These are phyloP conservation scores for Goffeauzyma gilvescens DNA, from an alignment of 768 basidiomycete genomes.

Conservation along the genomic window DNA sequence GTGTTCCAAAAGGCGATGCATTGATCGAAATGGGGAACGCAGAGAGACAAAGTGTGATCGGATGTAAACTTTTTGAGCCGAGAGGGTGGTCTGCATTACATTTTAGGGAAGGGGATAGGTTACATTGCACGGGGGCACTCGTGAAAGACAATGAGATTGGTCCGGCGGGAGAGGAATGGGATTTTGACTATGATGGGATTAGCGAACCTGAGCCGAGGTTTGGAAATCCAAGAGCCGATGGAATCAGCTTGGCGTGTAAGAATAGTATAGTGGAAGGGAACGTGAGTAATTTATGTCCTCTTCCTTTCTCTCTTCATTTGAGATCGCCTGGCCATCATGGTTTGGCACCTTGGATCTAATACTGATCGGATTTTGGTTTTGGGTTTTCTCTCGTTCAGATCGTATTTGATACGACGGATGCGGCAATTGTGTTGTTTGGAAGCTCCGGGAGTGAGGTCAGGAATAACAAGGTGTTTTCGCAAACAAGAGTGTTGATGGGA, in stretches of 20 bases:
- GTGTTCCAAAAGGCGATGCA: conserved; percentile 26
- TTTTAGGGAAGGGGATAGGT: conserved; percentile 31
- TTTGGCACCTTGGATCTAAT: not conserved
- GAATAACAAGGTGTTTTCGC: conserved; percentile 26
- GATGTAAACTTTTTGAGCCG: conserved; percentile 32
- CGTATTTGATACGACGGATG: conserved; percentile 32
- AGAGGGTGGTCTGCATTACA: conserved; percentile 33
- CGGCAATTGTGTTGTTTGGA: conserved; percentile 31
- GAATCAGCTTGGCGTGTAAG: conserved; percentile 33
- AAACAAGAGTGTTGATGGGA: conserved; percentile 28
- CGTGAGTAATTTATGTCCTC: too few species aligned
- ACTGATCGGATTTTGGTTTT: not conserved
- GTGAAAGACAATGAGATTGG: conserved; percentile 31
- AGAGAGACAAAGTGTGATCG: conserved; percentile 23
- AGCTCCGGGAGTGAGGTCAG: conserved; percentile 26
- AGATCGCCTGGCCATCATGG: not conserved
- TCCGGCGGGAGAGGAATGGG: conserved; percentile 33
- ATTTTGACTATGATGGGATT: conserved; percentile 30
- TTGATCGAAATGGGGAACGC: conserved; percentile 31
- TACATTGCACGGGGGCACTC: conserved; percentile 24
- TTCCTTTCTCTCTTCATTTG: not conserved
- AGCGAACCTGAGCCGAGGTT: conserved; percentile 17
- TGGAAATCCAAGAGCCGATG: conserved; percentile 31
- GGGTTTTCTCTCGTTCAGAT: conserved; percentile 13
- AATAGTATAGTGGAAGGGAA: conserved; percentile 30